Conservation (phyloP, 306 rosid genomes). For the Erythrophleum fordii region DNA sequence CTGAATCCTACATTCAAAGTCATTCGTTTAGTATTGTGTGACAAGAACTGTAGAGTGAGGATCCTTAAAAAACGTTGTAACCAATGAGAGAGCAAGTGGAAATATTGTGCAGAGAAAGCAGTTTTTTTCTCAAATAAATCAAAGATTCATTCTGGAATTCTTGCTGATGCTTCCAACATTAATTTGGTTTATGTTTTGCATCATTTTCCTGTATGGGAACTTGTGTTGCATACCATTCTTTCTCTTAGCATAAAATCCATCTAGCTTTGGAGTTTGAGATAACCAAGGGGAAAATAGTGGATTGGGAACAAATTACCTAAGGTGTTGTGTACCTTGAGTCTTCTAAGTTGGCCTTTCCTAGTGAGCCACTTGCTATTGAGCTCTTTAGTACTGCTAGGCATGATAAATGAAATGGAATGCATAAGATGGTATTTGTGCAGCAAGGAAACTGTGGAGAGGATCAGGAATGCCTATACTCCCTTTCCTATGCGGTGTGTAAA, state of each 20-base stretch:
- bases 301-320: constrained; percentile 11
- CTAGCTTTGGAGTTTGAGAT: constrained; percentile 10
- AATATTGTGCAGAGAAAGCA: neutral
- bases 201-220: constrained; percentile 18
- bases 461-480: neutral
- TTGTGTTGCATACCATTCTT: constrained; percentile 11
- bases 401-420: constrained; percentile 32
- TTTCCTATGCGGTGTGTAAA: constrained; percentile 19
- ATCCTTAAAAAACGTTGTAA: neutral
- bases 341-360: constrained; percentile 24
- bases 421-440: neutral
- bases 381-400: constrained; percentile 15
- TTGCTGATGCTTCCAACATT: constrained; percentile 25
- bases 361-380: constrained; percentile 23
- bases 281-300: neutral
- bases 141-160: constrained; percentile 21
- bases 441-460: neutral
- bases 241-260: constrained; percentile 15
- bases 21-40: neutral
- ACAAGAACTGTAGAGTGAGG: constrained; percentile 26
- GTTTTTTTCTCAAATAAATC: neutral
- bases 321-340: neutral
- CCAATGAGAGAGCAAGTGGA: constrained; percentile 5
- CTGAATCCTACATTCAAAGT: constrained; percentile 7
- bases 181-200: constrained; percentile 7